Evolutionary conservation across 768 basidiomycete genomes (phyloP).

Genomic region (Tricholoma hemisulphureum): DNA sequence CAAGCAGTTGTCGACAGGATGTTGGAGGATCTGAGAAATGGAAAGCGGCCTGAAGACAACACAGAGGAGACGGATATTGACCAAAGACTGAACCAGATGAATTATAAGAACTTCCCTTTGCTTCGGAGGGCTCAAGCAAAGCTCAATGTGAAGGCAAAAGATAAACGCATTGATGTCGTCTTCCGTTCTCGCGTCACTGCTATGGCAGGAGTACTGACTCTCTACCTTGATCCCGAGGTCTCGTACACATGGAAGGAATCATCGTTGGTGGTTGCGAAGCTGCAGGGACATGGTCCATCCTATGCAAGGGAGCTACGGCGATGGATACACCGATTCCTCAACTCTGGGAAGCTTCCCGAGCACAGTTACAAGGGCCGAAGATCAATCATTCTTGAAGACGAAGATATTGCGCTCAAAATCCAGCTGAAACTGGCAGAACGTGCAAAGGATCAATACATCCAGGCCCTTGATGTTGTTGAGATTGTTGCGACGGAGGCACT

Average conservation of each 20-base stretch:
- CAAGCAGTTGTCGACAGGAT: not conserved
- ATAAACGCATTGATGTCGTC: not conserved
- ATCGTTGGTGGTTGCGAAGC: not conserved
- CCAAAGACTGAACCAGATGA: not conserved
- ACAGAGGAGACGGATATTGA: not conserved
- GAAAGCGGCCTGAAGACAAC: not conserved
- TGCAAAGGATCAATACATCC: not conserved
- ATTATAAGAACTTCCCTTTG: not conserved
- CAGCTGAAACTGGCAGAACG: not conserved
- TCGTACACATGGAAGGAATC: not conserved
- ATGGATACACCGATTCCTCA: not conserved
- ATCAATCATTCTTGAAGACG: not conserved
- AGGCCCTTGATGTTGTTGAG: not conserved
- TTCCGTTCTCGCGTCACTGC: not conserved
- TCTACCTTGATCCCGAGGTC: not conserved
- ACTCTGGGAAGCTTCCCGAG: not conserved
- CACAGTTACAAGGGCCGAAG: not conserved
- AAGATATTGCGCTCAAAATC: not conserved
- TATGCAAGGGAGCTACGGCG: not conserved
- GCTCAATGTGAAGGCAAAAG: not conserved
- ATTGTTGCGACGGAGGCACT: not conserved
- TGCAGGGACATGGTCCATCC: not conserved
- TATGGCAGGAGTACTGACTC: not conserved
- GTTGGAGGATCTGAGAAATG: not conserved
- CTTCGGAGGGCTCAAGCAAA: not conserved